These are phyloP conservation scores for Whalleya microplaca DNA, from an alignment of 2,329 filamentous ascomycete species.

Conservation along the genomic window DNA sequence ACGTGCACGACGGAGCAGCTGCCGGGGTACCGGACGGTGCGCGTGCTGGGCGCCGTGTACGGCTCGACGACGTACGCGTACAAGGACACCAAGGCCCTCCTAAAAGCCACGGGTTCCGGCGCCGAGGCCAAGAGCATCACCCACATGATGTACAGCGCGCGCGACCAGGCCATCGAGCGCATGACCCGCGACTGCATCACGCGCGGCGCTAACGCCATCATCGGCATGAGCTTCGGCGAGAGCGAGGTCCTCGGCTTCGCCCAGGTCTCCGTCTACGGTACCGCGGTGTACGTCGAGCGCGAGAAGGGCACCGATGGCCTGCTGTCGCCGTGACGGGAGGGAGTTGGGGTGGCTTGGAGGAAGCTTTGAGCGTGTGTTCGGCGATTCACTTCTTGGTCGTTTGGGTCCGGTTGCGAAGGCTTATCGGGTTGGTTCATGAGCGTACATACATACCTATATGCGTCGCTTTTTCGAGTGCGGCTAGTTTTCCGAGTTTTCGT, in stretches of 20 bases:
- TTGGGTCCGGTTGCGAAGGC: neutral
- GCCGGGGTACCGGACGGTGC: conserved; percentile 27
- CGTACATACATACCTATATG: neutral
- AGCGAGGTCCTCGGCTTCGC: conserved; percentile 29
- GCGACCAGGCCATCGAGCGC: conserved; percentile 29
- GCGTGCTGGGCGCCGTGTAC: conserved; percentile 29
- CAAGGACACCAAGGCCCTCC: conserved; percentile 30
- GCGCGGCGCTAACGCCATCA: conserved; percentile 30
- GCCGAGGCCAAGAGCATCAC: conserved; percentile 28
- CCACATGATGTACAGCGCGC: conserved; percentile 29
- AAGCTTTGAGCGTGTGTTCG: neutral
- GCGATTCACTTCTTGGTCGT: neutral
- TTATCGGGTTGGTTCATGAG: neutral
- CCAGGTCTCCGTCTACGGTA: conserved; percentile 30
- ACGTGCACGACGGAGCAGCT: conserved; percentile 28
- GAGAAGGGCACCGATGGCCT: conserved; percentile 22
- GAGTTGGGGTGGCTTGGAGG: too few species aligned
- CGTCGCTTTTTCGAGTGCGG: neutral
- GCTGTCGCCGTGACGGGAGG: conserved; percentile 13
- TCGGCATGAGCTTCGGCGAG: conserved; percentile 27
- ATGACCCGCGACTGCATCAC: conserved; percentile 29
- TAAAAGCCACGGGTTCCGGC: conserved; percentile 20
- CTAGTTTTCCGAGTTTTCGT: neutral
- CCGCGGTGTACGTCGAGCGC: conserved; percentile 32
- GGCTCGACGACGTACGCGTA: conserved; percentile 28